Evolutionary conservation across 331 rosid genomes (phyloP).

Genomic region (Phaseolus coccineus): DNA sequence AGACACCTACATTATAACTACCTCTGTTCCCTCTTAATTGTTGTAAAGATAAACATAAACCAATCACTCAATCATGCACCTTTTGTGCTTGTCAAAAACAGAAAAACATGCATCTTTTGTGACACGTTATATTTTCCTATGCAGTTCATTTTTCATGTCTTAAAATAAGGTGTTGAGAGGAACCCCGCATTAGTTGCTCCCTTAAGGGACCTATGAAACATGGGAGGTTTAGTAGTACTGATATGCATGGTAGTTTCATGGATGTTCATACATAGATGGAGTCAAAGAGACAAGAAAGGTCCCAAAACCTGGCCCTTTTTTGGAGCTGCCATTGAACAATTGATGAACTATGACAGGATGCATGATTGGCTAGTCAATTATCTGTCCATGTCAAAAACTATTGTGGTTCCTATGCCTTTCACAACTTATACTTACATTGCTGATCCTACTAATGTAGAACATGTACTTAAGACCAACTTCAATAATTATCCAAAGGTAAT

Average conservation of each 20-base stretch:
- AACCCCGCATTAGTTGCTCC: conserved; percentile 26
- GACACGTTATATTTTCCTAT: background rate
- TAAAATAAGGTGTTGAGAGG: conserved; percentile 47
- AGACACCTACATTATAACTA: conserved; percentile 44
- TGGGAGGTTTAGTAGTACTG: conserved; percentile 53
- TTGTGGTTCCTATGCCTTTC: conserved; percentile 94
- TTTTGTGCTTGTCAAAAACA: conserved; percentile 11
- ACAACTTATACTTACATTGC: conserved; percentile 91
- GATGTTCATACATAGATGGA: conserved; percentile 75
- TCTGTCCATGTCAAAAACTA: conserved; percentile 64
- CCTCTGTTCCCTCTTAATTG: background rate
- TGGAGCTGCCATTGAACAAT: conserved; percentile 90
- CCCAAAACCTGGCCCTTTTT: conserved; percentile 93
- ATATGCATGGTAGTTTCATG: conserved; percentile 60
- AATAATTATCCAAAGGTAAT: conserved; percentile 84
- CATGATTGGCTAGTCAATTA: conserved; percentile 88
- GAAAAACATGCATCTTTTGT: background rate
- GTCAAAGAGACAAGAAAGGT: conserved; percentile 71
- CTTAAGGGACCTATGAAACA: conserved; percentile 37
- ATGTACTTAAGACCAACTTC: conserved; percentile 89
- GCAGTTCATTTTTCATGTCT: conserved; percentile 17
- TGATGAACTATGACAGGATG: conserved; percentile 79
- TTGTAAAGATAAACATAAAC: conserved; percentile 47
- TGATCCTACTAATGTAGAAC: conserved; percentile 87
- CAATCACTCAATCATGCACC: conserved; percentile 27